A percentile compares a stretch with the other conserved stretches of the same genome.
Conservation (phyloP, 768 basidiomycete genomes). For the Grammothele lineata region DNA sequence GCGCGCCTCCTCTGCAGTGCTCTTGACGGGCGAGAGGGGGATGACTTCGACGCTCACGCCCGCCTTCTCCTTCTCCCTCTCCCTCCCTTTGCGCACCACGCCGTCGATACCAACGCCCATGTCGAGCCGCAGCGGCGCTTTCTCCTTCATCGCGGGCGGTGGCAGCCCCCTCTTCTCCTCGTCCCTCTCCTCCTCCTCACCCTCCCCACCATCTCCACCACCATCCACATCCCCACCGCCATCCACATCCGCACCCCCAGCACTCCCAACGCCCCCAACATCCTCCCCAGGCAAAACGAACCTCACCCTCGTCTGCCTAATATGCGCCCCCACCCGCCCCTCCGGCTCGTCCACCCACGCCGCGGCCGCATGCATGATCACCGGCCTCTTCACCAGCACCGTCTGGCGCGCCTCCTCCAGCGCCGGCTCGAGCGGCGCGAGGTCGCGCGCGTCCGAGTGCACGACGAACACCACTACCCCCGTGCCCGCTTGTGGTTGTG, state of each 20-base stretch:
- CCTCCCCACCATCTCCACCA: background rate
- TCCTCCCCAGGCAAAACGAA: constrained; percentile 11
- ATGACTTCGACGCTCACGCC: constrained; percentile 1
- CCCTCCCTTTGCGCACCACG: background rate
- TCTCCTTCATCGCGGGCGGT: constrained; percentile 4
- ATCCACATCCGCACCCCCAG: no score
- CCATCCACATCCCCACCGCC: background rate
- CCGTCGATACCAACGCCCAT: no score
- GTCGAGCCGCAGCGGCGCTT: background rate
- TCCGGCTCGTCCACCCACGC: constrained; percentile 20
- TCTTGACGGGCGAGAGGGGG: background rate
- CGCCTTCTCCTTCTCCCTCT: background rate
- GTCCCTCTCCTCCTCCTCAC: background rate
- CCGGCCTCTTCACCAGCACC: constrained; percentile 26
- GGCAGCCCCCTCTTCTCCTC: background rate
- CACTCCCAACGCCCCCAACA: background rate
- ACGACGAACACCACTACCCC: constrained; percentile 18
- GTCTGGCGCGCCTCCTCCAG: constrained; percentile 16
- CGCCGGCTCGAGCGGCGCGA: constrained; percentile 19
- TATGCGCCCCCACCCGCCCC: constrained; percentile 16
- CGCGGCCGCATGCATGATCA: constrained; percentile 20
- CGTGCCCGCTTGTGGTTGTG: no score
- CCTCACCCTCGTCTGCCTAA: constrained; percentile 13
- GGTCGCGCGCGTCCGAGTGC: constrained; percentile 18
- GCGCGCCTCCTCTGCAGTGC: background rate